Evolutionary conservation across 441 rosid genomes (phyloP).

Genomic region (Populus hybrid): DNA sequence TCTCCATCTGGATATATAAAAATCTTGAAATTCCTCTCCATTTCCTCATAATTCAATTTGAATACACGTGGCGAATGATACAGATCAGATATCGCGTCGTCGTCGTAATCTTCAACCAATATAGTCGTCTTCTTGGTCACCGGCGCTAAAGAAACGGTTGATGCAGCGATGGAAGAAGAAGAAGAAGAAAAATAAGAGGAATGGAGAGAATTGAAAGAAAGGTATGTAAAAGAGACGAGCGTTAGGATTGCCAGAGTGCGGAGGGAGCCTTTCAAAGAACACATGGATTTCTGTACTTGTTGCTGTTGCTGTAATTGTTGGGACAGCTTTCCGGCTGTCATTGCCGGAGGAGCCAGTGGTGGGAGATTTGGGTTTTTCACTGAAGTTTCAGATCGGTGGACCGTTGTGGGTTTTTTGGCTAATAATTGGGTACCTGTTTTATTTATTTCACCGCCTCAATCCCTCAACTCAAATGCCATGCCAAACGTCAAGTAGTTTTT

Average conservation of each 20-base stretch:
- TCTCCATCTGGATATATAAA: conserved; percentile 95
- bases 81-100: conserved; percentile 42
- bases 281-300: conserved; percentile 27
- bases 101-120: background rate
- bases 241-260: conserved; percentile 62
- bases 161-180: conserved; percentile 11
- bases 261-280: conserved; percentile 61
- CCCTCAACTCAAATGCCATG: background rate
- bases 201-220: conserved; percentile 62
- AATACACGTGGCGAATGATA: conserved; percentile 65
- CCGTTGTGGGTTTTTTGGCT: background rate
- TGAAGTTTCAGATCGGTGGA: background rate
- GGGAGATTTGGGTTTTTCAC: background rate
- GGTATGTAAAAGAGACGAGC: conserved; percentile 56
- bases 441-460: background rate
- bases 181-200: conserved; percentile 12
- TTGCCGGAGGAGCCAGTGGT: conserved; percentile 16
- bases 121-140: background rate
- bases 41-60: conserved; percentile 60
- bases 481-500: background rate
- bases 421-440: background rate
- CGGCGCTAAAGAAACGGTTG: conserved; percentile 9
- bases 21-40: conserved; percentile 79
- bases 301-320: conserved; percentile 11
- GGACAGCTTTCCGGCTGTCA: conserved; percentile 37